phyloP scores from a whole-genome alignment of 768 basidiomycete genomes.

The Coprinellus micaceus region DNA sequence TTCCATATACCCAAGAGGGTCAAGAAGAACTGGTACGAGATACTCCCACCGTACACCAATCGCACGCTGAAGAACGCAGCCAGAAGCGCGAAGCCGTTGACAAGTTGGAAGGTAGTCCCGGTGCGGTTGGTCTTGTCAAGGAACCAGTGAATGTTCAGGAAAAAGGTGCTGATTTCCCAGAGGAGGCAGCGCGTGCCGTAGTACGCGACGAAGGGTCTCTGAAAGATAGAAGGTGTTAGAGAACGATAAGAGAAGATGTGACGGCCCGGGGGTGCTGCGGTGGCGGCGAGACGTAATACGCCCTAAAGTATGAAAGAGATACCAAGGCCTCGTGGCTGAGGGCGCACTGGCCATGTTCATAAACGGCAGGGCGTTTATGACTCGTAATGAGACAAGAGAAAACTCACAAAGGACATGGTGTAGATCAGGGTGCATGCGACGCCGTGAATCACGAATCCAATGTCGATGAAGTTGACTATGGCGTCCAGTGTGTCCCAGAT shows the following conservation, averaged over 20 bases:
- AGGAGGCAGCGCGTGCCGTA: constrained; percentile 74
- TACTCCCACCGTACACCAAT: constrained; percentile 63
- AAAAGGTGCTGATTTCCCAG: constrained; percentile 85
- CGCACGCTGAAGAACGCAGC: constrained; percentile 66
- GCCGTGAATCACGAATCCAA: constrained; percentile 80
- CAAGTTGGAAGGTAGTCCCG: constrained; percentile 60
- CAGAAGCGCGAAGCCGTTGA: constrained; percentile 71
- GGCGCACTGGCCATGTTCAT: background rate
- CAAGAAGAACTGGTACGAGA: constrained; percentile 60
- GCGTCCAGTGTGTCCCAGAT: constrained; percentile 81
- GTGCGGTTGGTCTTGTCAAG: constrained; percentile 74
- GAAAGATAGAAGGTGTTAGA: background rate
- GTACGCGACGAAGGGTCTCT: constrained; percentile 78
- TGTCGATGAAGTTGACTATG: constrained; percentile 59
- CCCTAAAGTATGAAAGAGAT: background rate
- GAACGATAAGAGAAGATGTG: background rate
- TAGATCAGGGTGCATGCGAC: constrained; percentile 64
- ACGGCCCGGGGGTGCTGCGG: background rate
- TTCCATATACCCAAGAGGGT: constrained; percentile 54
- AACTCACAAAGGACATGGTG: constrained; percentile 63
- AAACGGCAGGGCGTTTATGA: background rate
- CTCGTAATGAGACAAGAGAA: constrained; percentile 4
- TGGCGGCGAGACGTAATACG: background rate
- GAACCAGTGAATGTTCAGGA: constrained; percentile 86
- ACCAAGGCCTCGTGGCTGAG: background rate